A percentile compares a stretch with the other conserved stretches of the same genome.
phyloP scores from a whole-genome alignment of 1,284 basidiomycete species.

The Malassezia caprae region DNA sequence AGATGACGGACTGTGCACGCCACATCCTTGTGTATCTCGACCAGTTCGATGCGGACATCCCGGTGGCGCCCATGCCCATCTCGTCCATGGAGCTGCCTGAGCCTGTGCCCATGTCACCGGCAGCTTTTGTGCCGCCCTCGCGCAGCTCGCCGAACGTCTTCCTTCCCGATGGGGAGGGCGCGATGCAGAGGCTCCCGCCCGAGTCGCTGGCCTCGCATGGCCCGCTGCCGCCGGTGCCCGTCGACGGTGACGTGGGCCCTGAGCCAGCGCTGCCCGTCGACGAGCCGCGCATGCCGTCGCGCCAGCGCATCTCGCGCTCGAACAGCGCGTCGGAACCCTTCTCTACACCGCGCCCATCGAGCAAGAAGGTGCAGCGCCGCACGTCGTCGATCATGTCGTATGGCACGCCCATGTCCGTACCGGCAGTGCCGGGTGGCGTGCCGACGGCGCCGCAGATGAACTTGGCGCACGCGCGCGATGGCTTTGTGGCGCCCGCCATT shows the following conservation, averaged over 20 bases:
- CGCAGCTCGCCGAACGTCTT: not conserved
- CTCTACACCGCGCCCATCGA: not conserved
- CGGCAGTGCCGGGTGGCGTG: constrained; percentile 30
- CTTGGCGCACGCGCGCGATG: constrained; percentile 23
- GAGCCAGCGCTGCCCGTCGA: not conserved
- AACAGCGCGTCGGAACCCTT: not conserved
- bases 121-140: not conserved
- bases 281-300: constrained; percentile 1
- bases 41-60: constrained; percentile 42
- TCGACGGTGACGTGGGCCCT: not conserved
- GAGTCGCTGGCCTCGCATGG: not conserved
- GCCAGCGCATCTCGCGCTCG: not conserved
- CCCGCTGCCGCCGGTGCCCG: not conserved
- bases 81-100: not conserved
- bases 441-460: constrained; percentile 29
- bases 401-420: constrained; percentile 12
- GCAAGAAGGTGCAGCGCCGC: constrained; percentile 20
- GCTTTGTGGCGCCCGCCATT: constrained; percentile 19
- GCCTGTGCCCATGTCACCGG: not conserved
- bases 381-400: constrained; percentile 15
- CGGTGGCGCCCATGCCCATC: constrained; percentile 18
- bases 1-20: constrained; percentile 48
- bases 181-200: not conserved
- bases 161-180: not conserved
- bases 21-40: constrained; percentile 47